These are phyloP conservation scores for Ocimum tenuiflorum DNA, from an alignment of 257 asterid species.

Conservation along the genomic window DNA sequence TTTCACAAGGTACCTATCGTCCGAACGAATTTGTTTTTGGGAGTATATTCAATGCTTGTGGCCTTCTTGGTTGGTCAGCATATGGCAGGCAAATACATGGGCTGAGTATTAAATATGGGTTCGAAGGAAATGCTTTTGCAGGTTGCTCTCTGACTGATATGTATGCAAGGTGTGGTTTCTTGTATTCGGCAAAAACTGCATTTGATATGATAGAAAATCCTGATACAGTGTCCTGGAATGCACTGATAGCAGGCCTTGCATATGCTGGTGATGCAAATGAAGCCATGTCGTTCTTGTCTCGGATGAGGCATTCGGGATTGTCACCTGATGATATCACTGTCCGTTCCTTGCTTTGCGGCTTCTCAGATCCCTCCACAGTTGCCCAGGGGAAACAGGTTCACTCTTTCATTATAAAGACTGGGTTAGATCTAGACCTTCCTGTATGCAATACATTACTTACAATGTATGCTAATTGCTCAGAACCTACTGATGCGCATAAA, in stretches of 20 bases:
- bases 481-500: constrained; percentile 33
- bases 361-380: constrained; percentile 28
- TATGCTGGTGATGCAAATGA: constrained; percentile 44
- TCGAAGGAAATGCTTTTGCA: constrained; percentile 38
- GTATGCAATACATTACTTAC: constrained; percentile 60
- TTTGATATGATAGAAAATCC: constrained; percentile 48
- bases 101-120: constrained; percentile 47
- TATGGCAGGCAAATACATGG: constrained; percentile 66
- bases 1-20: constrained; percentile 30
- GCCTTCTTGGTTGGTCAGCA: constrained; percentile 37
- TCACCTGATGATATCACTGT: constrained; percentile 54
- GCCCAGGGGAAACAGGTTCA: constrained; percentile 65
- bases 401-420: constrained; percentile 42
- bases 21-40: constrained; percentile 64
- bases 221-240: constrained; percentile 69
- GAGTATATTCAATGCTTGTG: constrained; percentile 62
- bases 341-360: constrained; percentile 63
- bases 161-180: constrained; percentile 67
- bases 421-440: constrained; percentile 39
- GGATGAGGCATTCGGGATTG: constrained; percentile 46
- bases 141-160: constrained; percentile 73
- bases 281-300: constrained; percentile 44
- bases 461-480: constrained; percentile 62
- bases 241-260: constrained; percentile 56
- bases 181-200: constrained; percentile 47